Conservation (phyloP, 139 green algal species). For the Ulvella scutata region DNA sequence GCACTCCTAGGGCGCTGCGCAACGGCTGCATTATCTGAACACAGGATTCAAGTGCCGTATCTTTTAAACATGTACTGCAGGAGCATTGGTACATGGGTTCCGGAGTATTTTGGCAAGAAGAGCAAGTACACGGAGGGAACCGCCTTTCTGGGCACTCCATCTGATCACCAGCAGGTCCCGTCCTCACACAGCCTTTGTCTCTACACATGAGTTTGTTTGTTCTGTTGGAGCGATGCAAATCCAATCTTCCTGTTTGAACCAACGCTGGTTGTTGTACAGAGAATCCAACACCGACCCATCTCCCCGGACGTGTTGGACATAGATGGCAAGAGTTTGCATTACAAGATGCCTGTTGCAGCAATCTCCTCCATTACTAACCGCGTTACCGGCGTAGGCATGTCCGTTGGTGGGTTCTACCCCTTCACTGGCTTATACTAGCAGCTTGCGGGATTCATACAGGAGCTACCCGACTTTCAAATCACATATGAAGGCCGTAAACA, state of each 20-base stretch:
- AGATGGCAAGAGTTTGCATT: slow-evolving; percentile 55
- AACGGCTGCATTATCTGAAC: background rate
- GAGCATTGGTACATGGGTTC: slow-evolving; percentile 22
- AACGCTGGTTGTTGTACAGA: slow-evolving; percentile 24
- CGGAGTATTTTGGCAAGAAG: slow-evolving; percentile 70
- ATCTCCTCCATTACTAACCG: slow-evolving; percentile 80
- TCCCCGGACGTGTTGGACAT: slow-evolving; percentile 84
- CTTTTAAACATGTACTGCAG: too few relatives aligned
- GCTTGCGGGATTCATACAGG: background rate
- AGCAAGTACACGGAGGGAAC: slow-evolving; percentile 75
- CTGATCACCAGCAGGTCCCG: slow-evolving; percentile 61
- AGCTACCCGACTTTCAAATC: background rate
- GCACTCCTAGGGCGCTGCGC: background rate
- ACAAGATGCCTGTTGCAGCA: slow-evolving; percentile 77
- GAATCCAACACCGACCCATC: slow-evolving; percentile 70
- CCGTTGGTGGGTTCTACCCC: slow-evolving; percentile 29
- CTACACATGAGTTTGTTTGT: too few relatives aligned
- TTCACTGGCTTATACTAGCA: background rate
- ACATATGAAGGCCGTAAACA: background rate
- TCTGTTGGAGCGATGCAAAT: too few relatives aligned
- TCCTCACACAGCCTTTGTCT: background rate
- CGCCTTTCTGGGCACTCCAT: slow-evolving; percentile 78
- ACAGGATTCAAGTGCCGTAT: background rate
- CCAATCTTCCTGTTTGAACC: background rate
- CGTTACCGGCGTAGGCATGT: slow-evolving; percentile 58